These are phyloP conservation scores for Fraxinus platypoda DNA, from an alignment of 305 asterid genomes.

Conservation along the genomic window DNA sequence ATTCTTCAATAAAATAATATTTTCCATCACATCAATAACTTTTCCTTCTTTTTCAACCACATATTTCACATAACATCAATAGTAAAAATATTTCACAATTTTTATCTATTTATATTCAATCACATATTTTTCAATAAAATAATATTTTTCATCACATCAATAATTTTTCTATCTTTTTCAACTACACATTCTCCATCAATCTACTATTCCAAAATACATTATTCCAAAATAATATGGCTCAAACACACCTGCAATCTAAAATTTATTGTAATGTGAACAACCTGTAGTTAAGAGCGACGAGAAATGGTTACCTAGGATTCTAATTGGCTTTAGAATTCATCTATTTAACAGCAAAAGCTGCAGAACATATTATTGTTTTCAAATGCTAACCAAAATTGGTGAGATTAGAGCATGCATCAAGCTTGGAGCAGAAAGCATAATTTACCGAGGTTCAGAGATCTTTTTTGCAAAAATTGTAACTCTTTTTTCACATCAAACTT, in stretches of 20 bases:
- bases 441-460: background rate
- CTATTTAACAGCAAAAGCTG: conserved; percentile 6
- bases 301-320: background rate
- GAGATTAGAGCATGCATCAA: background rate
- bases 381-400: background rate
- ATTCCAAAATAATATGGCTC: no score
- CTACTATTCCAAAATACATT: no score
- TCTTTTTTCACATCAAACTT: background rate
- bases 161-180: no score
- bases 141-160: no score
- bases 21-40: no score
- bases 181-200: no score
- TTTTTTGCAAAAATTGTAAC: background rate
- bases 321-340: background rate
- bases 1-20: no score
- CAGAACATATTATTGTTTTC: background rate
- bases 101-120: no score
- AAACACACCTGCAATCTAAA: background rate
- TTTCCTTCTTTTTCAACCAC: no score
- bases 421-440: background rate
- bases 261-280: background rate
- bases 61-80: no score
- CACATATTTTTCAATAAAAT: no score
- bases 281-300: background rate
- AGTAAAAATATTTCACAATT: no score